A percentile compares a stretch with the other conserved stretches of the same genome.
phyloP scores from a whole-genome alignment of 1,284 basidiomycete genomes.

The Austroboletus olivaceoglutinosus region DNA sequence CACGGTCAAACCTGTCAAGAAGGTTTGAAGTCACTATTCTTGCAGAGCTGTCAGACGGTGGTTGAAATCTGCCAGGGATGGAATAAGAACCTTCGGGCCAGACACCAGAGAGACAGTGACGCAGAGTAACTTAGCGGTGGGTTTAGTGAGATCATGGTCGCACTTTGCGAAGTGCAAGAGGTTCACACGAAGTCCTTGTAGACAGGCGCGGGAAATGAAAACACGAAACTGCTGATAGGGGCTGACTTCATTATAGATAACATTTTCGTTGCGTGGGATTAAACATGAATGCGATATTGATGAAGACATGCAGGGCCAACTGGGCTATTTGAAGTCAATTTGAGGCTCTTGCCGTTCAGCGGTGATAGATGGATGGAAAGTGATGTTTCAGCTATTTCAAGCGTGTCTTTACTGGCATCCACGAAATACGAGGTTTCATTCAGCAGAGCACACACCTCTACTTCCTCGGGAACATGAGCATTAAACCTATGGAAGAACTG shows the following conservation, averaged over 20 bases:
- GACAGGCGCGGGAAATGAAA: background rate
- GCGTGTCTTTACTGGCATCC: background rate
- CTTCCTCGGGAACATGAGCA: background rate
- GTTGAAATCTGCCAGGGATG: too few relatives aligned
- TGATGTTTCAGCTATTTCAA: background rate
- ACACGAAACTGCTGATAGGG: background rate
- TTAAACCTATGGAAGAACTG: background rate
- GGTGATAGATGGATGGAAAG: background rate
- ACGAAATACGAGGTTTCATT: background rate
- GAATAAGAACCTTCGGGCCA: too few relatives aligned
- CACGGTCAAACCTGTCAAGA: background rate
- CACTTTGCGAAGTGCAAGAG: background rate
- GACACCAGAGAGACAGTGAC: too few relatives aligned
- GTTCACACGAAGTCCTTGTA: background rate
- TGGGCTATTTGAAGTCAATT: background rate
- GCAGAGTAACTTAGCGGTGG: background rate
- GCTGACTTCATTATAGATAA: background rate
- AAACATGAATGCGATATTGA: background rate
- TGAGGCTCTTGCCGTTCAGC: too few relatives aligned
- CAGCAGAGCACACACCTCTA: background rate
- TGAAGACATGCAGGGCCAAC: background rate
- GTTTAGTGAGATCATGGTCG: constrained; percentile 9
- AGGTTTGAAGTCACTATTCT: background rate
- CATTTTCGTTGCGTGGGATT: background rate
- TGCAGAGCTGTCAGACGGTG: constrained; percentile 4